Base-by-base conservation (phyloP, 2,329 filamentous ascomycete genomes). In the Aureobasidium sp. region DNA sequence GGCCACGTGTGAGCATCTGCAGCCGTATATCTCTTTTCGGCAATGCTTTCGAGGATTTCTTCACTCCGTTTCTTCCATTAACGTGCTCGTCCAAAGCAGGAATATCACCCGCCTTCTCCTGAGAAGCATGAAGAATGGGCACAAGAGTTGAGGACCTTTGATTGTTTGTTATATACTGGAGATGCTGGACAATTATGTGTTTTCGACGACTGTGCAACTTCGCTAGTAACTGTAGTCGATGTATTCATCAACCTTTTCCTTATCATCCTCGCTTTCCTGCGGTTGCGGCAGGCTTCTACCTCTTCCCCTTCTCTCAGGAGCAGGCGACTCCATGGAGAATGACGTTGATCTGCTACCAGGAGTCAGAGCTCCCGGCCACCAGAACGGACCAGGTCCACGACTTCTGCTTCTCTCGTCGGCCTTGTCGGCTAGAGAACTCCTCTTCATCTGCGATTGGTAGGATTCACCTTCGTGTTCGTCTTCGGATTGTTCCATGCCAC, bases 401-500 rank as follows among this genome's bases (percentile, higher is more conserved):
- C 57, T 60, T 45, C 35, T 60, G 35, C 45, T 42, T 60, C 57
- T 50, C 5, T 60, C 57, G 12, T 42, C 57, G 2, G 45, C 44
- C 24, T 60, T 49, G 17, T 60, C 57, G 35, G 44, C 57, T 24
- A 60, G 17, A 15, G 57, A 47, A 33, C 57, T 60, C n/a, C 31
- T 22, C 57, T 50, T 60, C 57, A 60, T 50, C 5, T 50, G 33
- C 11, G 57, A 60, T 22, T 49, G 44, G 35, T 60, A 60, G 17
- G 44, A 14, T 44, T 60, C 57, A 4, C 45, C 57, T 40, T 40
- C 45, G 3, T 48, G 42, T 6, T 42, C 57, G 27, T 60, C 35
- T 35, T 49, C 22, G 5, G 54, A 22, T 19, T 60, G 40, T 49
- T 94, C 90, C 71, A 96, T 97, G 77, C 97, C 94, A 19, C 54